These are phyloP conservation scores for Colletotrichum tofieldiae DNA, from an alignment of 2,329 filamentous ascomycete genomes.

Conservation along the genomic window DNA sequence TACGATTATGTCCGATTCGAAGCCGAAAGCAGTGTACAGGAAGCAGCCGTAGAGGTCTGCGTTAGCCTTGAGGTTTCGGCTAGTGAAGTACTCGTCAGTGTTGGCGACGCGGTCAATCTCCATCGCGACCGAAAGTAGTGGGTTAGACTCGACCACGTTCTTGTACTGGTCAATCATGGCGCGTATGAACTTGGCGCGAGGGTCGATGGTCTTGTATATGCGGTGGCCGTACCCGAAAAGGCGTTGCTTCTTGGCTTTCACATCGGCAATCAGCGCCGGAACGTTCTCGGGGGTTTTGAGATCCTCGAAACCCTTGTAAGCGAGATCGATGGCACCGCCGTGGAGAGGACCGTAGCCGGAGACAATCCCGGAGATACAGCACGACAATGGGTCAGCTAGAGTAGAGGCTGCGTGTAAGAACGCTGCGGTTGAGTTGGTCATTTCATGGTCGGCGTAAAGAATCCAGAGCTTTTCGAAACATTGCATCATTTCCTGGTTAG, in stretches of 20 bases:
- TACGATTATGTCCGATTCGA: conserved; percentile 48
- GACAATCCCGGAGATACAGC: conserved; percentile 53
- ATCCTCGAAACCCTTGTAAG: conserved; percentile 58
- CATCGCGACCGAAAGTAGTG: conserved; percentile 54
- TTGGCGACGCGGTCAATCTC: conserved; percentile 56
- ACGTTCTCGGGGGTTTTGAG: conserved; percentile 57
- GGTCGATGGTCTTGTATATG: conserved; percentile 55
- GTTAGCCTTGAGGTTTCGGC: conserved; percentile 57
- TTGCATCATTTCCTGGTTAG: conserved; percentile 51
- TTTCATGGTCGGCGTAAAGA: conserved; percentile 64
- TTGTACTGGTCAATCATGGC: conserved; percentile 47
- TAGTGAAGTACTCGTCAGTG: conserved; percentile 55
- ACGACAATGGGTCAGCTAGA: conserved; percentile 60
- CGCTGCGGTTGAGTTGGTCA: conserved; percentile 64
- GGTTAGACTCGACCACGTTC: conserved; percentile 47
- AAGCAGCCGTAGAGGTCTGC: conserved; percentile 62
- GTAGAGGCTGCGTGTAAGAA: conserved; percentile 63
- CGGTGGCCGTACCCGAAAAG: conserved; percentile 62
- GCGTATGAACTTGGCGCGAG: conserved; percentile 52
- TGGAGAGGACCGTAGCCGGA: conserved; percentile 52
- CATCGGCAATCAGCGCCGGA: conserved; percentile 55
- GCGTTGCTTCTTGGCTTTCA: conserved; percentile 58
- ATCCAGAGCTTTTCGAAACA: conserved; percentile 58
- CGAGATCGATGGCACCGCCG: conserved; percentile 64
- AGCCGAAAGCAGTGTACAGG: conserved; percentile 55